phyloP scores from a whole-genome alignment of 129 eudicot species.

The Rutidosis leptorrhynchoides region DNA sequence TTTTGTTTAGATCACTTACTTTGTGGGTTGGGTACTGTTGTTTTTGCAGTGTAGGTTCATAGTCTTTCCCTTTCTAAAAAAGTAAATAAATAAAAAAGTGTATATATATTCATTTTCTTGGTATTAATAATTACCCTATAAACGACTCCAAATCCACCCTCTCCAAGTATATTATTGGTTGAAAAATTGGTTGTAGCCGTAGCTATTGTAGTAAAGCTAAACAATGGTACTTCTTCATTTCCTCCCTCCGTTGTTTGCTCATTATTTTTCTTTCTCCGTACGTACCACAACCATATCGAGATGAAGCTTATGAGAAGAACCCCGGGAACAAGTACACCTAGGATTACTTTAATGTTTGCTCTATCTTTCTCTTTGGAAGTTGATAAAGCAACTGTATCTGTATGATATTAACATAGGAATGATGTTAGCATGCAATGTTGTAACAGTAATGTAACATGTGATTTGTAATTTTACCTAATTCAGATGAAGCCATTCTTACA shows the following conservation, averaged over 20 bases:
- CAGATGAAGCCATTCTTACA: constrained; percentile 47
- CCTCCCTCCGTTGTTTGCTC: constrained; percentile 11
- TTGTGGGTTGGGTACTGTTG: no score
- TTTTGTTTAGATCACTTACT: no score
- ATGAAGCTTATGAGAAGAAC: constrained; percentile 31
- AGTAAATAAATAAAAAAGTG: no score
- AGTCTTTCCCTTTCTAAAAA: no score
- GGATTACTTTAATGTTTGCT: constrained; percentile 11
- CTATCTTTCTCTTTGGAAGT: constrained; percentile 18
- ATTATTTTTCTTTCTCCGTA: constrained; percentile 21
- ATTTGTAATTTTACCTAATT: constrained; percentile 37
- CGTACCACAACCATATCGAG: constrained; percentile 12
- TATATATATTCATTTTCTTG: neutral
- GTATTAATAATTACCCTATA: constrained; percentile 21
- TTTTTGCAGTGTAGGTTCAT: no score
- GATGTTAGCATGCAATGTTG: neutral
- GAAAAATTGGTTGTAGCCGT: constrained; percentile 26
- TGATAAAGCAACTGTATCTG: constrained; percentile 11
- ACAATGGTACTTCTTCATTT: constrained; percentile 4
- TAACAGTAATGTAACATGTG: neutral
- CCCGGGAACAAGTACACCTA: constrained; percentile 7
- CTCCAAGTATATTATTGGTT: constrained; percentile 21
- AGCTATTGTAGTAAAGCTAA: constrained; percentile 23
- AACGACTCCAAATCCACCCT: constrained; percentile 35
- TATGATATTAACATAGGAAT: neutral